Evolutionary conservation across 2,329 filamentous ascomycete genomes (phyloP).

Genomic region (Neofusicoccum ribis): DNA sequence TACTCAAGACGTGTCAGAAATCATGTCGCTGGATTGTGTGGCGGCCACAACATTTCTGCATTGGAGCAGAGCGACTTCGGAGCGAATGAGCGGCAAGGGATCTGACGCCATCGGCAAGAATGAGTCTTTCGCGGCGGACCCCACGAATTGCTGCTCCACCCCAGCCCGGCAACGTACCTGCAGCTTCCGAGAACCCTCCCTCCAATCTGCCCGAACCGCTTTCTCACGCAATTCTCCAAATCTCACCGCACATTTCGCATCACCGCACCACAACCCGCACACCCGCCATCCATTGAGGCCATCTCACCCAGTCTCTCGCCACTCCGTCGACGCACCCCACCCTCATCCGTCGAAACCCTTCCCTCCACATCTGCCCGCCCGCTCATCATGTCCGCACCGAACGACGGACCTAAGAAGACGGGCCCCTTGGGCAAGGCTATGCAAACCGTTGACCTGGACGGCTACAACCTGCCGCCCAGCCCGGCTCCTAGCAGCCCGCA

Average conservation of each 20-base stretch:
- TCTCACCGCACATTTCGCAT: background rate
- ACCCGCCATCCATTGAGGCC: constrained; percentile 2
- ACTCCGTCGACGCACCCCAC: background rate
- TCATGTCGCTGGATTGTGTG: background rate
- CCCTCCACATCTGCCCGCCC: background rate
- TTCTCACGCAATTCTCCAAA: background rate
- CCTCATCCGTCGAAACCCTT: background rate
- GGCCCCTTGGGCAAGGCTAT: constrained; percentile 40
- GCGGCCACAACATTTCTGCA: constrained; percentile 7
- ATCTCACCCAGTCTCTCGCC: background rate
- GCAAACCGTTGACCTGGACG: constrained; percentile 39
- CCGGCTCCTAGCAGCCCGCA: constrained; percentile 89
- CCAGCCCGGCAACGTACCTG: constrained; percentile 11
- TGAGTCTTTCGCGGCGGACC: constrained; percentile 16
- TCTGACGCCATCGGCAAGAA: constrained; percentile 19
- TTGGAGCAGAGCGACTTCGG: constrained; percentile 14
- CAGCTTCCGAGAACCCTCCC: constrained; percentile 9
- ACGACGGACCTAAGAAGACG: constrained; percentile 14
- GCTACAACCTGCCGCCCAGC: constrained; percentile 54
- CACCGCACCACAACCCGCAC: background rate
- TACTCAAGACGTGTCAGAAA: background rate
- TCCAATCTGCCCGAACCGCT: background rate
- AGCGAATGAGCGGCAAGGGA: constrained; percentile 11
- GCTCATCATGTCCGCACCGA: constrained; percentile 12
- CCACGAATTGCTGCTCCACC: constrained; percentile 18